Conservation (phyloP, 148 eudicot species). For the Dysphania ambrosioides region DNA sequence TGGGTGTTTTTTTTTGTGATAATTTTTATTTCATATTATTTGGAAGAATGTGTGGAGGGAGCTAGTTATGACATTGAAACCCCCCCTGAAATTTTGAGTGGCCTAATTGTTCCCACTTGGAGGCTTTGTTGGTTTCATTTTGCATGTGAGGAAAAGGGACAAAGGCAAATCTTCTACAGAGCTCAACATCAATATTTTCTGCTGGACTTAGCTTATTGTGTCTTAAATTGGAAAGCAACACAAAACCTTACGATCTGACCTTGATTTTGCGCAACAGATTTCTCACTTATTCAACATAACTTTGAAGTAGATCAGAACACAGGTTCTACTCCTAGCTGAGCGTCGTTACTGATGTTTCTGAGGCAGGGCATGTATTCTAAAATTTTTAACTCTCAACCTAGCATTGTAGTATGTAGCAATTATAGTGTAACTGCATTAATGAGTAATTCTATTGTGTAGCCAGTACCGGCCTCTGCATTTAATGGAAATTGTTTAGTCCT, state of each 20-base stretch:
- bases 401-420: background rate
- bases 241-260: conserved; percentile 12
- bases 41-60: too few species aligned
- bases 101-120: conserved; percentile 21
- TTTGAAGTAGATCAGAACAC: background rate
- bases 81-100: conserved; percentile 15
- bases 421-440: background rate
- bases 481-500: too few species aligned
- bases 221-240: conserved; percentile 9
- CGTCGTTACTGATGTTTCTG: background rate
- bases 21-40: too few species aligned
- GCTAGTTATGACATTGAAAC: conserved; percentile 16
- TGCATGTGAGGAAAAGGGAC: conserved; percentile 29
- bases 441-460: too few species aligned
- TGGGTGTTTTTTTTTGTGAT: too few species aligned
- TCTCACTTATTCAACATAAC: background rate
- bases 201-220: background rate
- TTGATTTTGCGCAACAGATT: background rate
- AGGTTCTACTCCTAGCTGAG: background rate
- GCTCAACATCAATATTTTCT: conserved; percentile 17
- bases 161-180: conserved; percentile 21
- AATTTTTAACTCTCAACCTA: background rate
- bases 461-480: too few species aligned
- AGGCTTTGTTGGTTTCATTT: conserved; percentile 21
- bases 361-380: background rate